Evolutionary conservation across 2,329 filamentous ascomycete species (phyloP).

Genomic region (Monilinia fructicola): DNA sequence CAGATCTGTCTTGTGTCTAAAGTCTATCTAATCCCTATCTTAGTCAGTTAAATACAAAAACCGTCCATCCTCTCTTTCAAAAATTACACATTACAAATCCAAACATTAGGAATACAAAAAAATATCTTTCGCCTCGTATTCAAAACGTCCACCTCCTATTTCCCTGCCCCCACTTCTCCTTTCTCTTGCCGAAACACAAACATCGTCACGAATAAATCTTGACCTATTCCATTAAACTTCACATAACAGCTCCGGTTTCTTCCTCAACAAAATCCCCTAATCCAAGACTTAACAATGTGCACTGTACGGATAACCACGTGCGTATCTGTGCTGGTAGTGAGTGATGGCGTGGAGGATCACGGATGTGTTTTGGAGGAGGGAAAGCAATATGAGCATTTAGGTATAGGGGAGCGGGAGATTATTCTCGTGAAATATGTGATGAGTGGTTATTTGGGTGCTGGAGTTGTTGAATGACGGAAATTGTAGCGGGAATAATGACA

Average conservation of each 20-base stretch:
- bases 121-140: not conserved
- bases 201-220: not conserved
- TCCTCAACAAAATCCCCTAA: conserved; percentile 2
- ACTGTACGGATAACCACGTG: not conserved
- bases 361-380: not conserved
- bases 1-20: not conserved
- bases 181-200: not conserved
- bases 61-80: too few relatives aligned
- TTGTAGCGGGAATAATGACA: too few relatives aligned
- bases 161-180: too few relatives aligned
- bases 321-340: conserved; percentile 1
- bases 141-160: not conserved
- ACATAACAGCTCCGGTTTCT: conserved; percentile 4
- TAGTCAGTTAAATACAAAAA: not conserved
- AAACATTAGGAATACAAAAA: not conserved
- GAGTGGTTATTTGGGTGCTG: not conserved
- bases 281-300: conserved; percentile 4
- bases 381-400: not conserved
- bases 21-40: not conserved
- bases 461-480: too few relatives aligned
- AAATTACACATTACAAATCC: not conserved
- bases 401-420: not conserved
- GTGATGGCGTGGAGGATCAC: not conserved
- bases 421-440: not conserved
- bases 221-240: not conserved